Conservation (phyloP, 2,329 filamentous ascomycete genomes). For the Fulvia fulva region DNA sequence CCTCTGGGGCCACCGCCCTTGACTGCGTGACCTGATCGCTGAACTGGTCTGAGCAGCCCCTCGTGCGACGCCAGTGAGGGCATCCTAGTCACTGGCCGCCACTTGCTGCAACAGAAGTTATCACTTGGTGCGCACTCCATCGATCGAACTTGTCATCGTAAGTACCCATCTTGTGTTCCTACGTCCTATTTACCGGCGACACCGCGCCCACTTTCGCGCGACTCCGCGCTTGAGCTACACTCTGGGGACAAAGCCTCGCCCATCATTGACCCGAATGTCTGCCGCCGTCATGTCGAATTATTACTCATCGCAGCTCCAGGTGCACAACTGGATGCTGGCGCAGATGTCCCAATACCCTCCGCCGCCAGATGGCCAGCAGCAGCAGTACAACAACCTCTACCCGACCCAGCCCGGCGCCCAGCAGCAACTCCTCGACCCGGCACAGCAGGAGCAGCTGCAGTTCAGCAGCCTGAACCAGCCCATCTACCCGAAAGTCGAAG, state of each 20-base stretch:
- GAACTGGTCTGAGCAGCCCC: conserved; percentile 19
- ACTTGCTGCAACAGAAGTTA: conserved; percentile 24
- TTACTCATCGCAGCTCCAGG: conserved; percentile 33
- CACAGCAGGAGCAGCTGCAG: conserved; percentile 33
- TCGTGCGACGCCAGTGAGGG: conserved; percentile 24
- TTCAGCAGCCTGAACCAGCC: conserved; percentile 34
- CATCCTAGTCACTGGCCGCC: conserved; percentile 23
- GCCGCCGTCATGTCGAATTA: conserved; percentile 32
- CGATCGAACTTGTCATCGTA: conserved; percentile 21
- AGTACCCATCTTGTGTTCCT: conserved; percentile 21
- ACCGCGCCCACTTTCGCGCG: conserved; percentile 24
- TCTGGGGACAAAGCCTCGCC: conserved; percentile 11
- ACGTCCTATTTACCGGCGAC: conserved; percentile 24
- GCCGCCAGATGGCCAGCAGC: conserved; percentile 34
- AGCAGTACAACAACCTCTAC: conserved; percentile 33
- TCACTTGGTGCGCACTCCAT: conserved; percentile 18
- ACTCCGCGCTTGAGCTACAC: conserved; percentile 17
- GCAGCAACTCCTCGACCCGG: conserved; percentile 30
- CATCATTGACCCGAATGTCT: conserved; percentile 28
- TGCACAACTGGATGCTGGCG: conserved; percentile 34
- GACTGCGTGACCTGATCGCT: conserved; percentile 20
- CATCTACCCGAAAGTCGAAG: conserved; percentile 35
- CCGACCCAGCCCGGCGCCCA: conserved; percentile 29
- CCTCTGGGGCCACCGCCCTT: conserved; percentile 10
- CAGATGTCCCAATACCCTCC: conserved; percentile 34